These are phyloP conservation scores for Suillus placidus DNA, from an alignment of 768 basidiomycete genomes.

Conservation along the genomic window DNA sequence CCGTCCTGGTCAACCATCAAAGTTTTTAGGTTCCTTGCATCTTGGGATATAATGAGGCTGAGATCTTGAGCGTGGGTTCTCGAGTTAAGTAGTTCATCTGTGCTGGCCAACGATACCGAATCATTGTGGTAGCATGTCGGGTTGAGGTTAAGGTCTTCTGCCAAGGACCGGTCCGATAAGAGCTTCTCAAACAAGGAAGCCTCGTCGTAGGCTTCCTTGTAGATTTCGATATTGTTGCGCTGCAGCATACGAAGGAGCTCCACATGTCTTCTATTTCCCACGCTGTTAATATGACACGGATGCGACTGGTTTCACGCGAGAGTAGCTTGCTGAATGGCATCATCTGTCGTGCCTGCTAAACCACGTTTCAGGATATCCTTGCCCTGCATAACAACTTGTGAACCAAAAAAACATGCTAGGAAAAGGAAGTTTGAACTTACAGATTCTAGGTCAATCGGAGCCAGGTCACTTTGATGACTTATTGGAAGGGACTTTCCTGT, in stretches of 20 bases:
- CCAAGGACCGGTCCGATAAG: not conserved
- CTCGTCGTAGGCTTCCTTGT: not conserved
- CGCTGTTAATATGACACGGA: constrained; percentile 6
- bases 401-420: no score
- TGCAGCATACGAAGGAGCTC: not conserved
- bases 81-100: not conserved
- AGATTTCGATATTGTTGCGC: not conserved
- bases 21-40: not conserved
- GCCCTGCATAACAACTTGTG: not conserved
- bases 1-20: not conserved
- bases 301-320: not conserved
- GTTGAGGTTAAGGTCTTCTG: not conserved
- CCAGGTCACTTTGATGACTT: no score
- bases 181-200: not conserved
- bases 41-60: not conserved
- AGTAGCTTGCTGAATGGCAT: not conserved
- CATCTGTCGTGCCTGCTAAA: not conserved
- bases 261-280: constrained; percentile 13
- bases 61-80: not conserved
- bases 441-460: no score
- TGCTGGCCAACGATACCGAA: not conserved
- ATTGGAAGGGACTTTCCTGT: no score
- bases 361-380: not conserved
- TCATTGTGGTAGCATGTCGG: not conserved
- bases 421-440: no score